Evolutionary conservation across 2,329 filamentous ascomycete species (phyloP), one percentile per base, ranked within the genome.

Genomic region (Xylaria sp.): DNA sequence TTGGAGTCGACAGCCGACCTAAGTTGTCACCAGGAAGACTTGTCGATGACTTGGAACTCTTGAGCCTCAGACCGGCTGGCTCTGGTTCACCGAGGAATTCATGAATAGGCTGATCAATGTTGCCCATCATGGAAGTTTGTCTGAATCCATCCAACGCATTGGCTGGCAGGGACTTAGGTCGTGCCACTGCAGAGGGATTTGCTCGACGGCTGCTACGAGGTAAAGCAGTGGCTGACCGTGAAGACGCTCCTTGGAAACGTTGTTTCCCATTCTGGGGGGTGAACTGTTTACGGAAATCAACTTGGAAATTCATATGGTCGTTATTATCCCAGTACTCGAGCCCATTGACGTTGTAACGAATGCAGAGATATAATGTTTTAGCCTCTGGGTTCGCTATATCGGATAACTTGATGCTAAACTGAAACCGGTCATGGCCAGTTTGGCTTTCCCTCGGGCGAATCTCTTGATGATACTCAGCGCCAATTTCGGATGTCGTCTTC

Each of bases 321-420:
- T 99, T 99, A 83, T 94, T 99, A 78, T 99, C 95, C 95, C 95
- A 99, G 76, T 87, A 91, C 71, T 98, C 94, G 64, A 90, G 84
- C 17, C 92, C 92, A 65, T 89, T 88, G 60, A 96, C 92, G 38
- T 81, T 87, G 77, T 98, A 99, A 53, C 92, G 90, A 52, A 97
- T 85, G 77, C 95, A 98, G 72, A 98, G 88, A 77, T 93, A 92
- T 73, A 99, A 82, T 0, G 93, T 97, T 83, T 97, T 98, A 67
- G 87, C 87, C 76, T 97, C 93, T 46, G 99, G 83, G 75, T 97
- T 94, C 44, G 92, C 91, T 70, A 93, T 88, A 73, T 99, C 95
- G 19, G 93, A 89, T 60, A 99, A 79, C 80, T 93, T 94, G 81
- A 99, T 96, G 76, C 87, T 92, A 78, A 99, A 99, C 73, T 89